Percentiles rank a stretch among this genome's conserved stretches.
These are phyloP conservation scores for Phyllosticta citriasiana DNA, from an alignment of 2,329 filamentous ascomycete genomes.

Conservation along the genomic window DNA sequence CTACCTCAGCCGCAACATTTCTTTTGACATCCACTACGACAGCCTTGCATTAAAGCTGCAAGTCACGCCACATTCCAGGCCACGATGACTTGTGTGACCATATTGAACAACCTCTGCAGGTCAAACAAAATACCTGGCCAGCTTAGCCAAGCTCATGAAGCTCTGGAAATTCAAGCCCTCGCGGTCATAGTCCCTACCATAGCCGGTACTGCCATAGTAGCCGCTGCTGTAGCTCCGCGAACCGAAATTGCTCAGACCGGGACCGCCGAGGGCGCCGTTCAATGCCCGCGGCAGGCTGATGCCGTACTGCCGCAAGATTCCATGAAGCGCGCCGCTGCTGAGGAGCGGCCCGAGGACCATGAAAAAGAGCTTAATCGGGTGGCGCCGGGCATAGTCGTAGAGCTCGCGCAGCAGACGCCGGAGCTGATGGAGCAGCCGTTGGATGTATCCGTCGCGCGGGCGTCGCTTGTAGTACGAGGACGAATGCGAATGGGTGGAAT, in stretches of 20 bases:
- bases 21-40: neutral
- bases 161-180: constrained; percentile 8
- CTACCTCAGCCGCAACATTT: too few relatives aligned
- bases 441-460: constrained; percentile 69
- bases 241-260: constrained; percentile 15
- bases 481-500: constrained; percentile 19
- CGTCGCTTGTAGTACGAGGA: constrained; percentile 66
- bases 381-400: constrained; percentile 66
- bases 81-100: neutral
- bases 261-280: constrained; percentile 25
- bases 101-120: neutral
- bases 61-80: neutral
- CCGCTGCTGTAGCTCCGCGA: constrained; percentile 21
- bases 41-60: neutral
- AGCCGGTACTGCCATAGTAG: constrained; percentile 38
- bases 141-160: constrained; percentile 8
- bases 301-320: constrained; percentile 69
- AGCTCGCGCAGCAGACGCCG: constrained; percentile 73
- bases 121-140: constrained; percentile 9
- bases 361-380: constrained; percentile 85
- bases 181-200: constrained; percentile 22
- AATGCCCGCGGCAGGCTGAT: constrained; percentile 60
- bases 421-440: constrained; percentile 63
- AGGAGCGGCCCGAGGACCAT: constrained; percentile 80
- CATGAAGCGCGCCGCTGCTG: constrained; percentile 70